These are phyloP conservation scores for Vitis cinerea DNA, from an alignment of 164 flowering plant genomes.

Conservation along the genomic window DNA sequence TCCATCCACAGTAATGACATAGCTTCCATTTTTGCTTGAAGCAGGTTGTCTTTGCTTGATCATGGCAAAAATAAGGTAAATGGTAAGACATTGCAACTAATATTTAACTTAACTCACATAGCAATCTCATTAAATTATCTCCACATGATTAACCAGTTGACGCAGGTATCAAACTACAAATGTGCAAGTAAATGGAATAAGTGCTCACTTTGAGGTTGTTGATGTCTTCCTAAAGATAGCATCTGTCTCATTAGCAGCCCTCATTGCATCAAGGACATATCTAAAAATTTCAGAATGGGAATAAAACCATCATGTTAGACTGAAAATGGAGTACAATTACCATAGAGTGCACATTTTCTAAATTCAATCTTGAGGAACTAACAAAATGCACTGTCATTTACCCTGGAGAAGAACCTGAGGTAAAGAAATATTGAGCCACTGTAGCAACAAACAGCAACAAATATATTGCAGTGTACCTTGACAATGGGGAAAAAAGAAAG, in stretches of 20 bases:
- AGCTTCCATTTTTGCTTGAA: slow-evolving; percentile 67
- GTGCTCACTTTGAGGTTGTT: slow-evolving; percentile 61
- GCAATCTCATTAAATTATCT: not conserved
- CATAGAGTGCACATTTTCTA: not conserved
- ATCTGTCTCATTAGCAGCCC: slow-evolving; percentile 50
- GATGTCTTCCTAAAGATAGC: slow-evolving; percentile 31
- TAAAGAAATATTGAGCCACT: slow-evolving; percentile 73
- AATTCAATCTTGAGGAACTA: not conserved
- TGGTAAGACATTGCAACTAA: slow-evolving; percentile 16
- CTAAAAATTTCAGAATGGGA: slow-evolving; percentile 26
- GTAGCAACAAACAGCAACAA: slow-evolving; percentile 62
- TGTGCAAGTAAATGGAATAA: not conserved
- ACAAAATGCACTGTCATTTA: slow-evolving; percentile 24
- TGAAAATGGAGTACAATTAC: not conserved
- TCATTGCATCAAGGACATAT: slow-evolving; percentile 88
- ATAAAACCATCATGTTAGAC: not conserved
- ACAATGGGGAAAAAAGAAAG: slow-evolving; percentile 19
- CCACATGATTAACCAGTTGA: not conserved
- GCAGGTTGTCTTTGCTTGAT: slow-evolving; percentile 95
- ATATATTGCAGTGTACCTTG: slow-evolving; percentile 74
- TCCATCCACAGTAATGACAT: slow-evolving; percentile 45
- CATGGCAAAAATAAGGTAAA: slow-evolving; percentile 30
- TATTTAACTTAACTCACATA: not conserved
- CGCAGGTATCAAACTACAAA: not conserved
- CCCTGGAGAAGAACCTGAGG: slow-evolving; percentile 94